A percentile compares a stretch with the other conserved stretches of the same genome.
phyloP scores from a whole-genome alignment of 352 stramenopile genomes.

The Pythium sukuiense region DNA sequence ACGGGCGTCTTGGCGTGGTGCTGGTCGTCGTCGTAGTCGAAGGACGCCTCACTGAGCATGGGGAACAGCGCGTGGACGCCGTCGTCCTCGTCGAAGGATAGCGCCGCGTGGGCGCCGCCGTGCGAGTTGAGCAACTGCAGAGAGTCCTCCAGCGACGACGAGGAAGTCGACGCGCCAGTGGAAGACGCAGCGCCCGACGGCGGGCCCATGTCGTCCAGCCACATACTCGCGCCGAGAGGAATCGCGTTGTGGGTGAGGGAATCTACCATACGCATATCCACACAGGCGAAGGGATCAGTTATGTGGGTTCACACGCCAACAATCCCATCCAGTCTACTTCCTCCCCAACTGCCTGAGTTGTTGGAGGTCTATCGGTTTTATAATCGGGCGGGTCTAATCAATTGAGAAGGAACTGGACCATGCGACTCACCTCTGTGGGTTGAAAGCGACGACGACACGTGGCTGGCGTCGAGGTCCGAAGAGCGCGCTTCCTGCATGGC shows the following conservation, averaged over 20 bases:
- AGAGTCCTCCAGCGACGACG: conserved; percentile 53
- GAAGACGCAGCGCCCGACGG: not conserved
- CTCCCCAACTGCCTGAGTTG: not conserved
- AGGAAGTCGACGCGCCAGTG: not conserved
- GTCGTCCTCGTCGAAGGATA: conserved; percentile 29
- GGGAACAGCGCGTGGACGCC: conserved; percentile 31
- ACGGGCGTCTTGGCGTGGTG: not conserved
- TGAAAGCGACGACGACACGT: not conserved
- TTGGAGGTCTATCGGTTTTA: not conserved
- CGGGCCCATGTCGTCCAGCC: conserved; percentile 27
- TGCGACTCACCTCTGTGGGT: not conserved
- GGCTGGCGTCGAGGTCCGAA: not conserved
- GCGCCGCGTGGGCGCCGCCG: conserved; percentile 32
- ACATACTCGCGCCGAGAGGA: conserved; percentile 23
- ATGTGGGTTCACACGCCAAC: not conserved
- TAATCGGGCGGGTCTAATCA: not conserved
- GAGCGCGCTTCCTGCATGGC: conserved; percentile 1
- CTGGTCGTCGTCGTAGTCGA: conserved; percentile 34
- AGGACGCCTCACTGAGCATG: conserved; percentile 38
- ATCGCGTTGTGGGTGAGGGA: conserved; percentile 13
- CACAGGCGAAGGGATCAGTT: not conserved
- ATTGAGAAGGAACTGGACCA: not conserved
- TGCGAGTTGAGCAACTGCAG: conserved; percentile 33
- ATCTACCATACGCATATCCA: not conserved
- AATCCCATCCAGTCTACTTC: not conserved